Evolutionary conservation across 768 basidiomycete genomes (phyloP).

Genomic region (Termitomyces sp.): DNA sequence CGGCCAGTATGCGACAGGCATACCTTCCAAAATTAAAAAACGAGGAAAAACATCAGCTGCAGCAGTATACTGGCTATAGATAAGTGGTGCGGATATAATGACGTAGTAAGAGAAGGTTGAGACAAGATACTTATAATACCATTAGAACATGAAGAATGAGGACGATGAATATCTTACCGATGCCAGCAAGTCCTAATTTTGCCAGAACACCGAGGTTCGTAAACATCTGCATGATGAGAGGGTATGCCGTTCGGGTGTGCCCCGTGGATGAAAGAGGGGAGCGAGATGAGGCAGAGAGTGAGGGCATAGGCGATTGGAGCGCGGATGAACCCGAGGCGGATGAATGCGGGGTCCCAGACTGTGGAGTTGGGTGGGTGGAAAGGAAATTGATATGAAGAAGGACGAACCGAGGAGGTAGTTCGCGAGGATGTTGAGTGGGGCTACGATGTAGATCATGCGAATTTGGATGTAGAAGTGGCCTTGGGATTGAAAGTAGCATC

Average conservation of each 20-base stretch:
- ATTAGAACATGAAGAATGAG: too few relatives aligned
- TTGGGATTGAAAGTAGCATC: slow-evolving; percentile 80
- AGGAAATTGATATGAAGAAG: slow-evolving; percentile 19
- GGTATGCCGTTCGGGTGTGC: slow-evolving; percentile 63
- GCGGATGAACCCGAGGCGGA: slow-evolving; percentile 85
- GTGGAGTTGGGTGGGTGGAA: background rate
- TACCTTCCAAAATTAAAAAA: slow-evolving; percentile 29
- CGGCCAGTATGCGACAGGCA: slow-evolving; percentile 62
- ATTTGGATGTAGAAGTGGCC: slow-evolving; percentile 85
- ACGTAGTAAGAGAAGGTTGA: slow-evolving; percentile 4
- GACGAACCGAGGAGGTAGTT: slow-evolving; percentile 52
- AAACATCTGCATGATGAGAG: slow-evolving; percentile 60
- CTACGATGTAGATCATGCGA: slow-evolving; percentile 37
- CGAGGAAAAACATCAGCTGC: too few relatives aligned
- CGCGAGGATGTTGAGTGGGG: slow-evolving; percentile 32
- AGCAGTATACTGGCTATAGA: background rate
- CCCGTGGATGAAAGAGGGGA: slow-evolving; percentile 59
- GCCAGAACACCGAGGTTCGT: slow-evolving; percentile 62
- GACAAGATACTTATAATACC: too few relatives aligned
- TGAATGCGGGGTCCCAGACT: slow-evolving; percentile 78
- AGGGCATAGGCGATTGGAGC: slow-evolving; percentile 87
- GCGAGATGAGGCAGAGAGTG: slow-evolving; percentile 51
- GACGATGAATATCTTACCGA: slow-evolving; percentile 38
- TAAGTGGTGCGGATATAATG: background rate
- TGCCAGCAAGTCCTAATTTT: slow-evolving; percentile 76